Base-by-base conservation (phyloP, 2,329 filamentous ascomycete genomes). In the Elsinoe perseae region DNA sequence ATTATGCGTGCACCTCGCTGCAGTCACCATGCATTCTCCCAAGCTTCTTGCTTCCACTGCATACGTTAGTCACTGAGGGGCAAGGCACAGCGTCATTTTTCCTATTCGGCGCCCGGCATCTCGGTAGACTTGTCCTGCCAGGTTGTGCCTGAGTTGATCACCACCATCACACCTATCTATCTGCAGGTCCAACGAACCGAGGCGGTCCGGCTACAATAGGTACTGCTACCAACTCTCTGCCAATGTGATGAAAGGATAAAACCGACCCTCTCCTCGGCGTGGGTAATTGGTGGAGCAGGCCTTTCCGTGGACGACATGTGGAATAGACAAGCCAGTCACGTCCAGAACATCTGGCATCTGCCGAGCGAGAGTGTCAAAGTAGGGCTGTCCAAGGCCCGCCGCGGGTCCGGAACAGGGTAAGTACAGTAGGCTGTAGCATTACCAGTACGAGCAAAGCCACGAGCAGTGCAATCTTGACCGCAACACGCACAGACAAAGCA, bases 41-140 rank as follows among this genome's bases (percentile, higher is more conserved):
- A 27, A 30, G 48, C 48, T 52, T 52, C 48, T 48, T n/a, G 9
- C 28, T 25, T 52, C 32, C 48, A 38, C 27, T n/a, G 44, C 44
- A 38, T 28, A 25, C 46, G 14, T 50, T n/a, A 20, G n/a, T 8
- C 27, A n/a, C 28, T 9, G 16, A 30, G 18, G 30, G 23, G 16
- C n/a, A 52, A 18, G 23, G 43, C 12, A 7, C 21, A 48, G 43
- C 20, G 43, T 32, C 28, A 50, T 50, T 50, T 50, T 34, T 52
- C 48, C 28, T 36, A 36, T 52, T 52, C 48, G 28, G 16, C 28
- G 21, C 28, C n/a, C 48, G 48, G 48, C 28, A 34, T 21, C 16
- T 23, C 18, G 48, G 14, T 4, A 7, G n/a, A 3, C 10, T 36
- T 3, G 12, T 7, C 10, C 12, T 36, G 10, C 10, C 18, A 16